Conservation (phyloP, 139 green algal genomes). For the Protoeuglena noctilucae region DNA sequence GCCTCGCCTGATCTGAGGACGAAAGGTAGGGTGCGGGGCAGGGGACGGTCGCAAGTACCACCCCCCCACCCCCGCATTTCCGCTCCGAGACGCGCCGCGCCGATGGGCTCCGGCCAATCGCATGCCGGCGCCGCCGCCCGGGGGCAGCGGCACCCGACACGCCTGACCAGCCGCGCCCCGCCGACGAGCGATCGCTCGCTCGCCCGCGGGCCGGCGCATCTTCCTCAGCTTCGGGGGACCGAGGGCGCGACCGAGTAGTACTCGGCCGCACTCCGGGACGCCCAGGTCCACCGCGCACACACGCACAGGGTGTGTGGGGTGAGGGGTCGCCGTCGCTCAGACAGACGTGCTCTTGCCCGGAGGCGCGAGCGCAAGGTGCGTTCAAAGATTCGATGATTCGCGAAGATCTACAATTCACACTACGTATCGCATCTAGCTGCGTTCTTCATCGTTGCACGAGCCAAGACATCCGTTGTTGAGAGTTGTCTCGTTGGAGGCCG, state of each 20-base stretch:
- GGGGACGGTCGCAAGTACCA: too few species aligned
- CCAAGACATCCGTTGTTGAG: conserved; percentile 77
- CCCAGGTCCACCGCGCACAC: conserved; percentile 22
- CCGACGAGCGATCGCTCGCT: background rate
- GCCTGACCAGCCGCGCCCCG: too few species aligned
- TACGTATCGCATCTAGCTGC: conserved; percentile 89
- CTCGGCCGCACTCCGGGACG: too few species aligned
- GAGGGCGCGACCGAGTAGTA: too few species aligned
- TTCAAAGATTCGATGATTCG: conserved; percentile 90
- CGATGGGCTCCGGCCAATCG: too few species aligned
- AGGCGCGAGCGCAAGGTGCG: conserved; percentile 70
- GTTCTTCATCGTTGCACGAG: conserved; percentile 83
- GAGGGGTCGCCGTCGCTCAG: conserved; percentile 58
- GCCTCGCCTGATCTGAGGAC: conserved; percentile 76
- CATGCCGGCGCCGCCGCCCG: too few species aligned
- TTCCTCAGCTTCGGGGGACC: too few species aligned
- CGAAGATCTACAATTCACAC: conserved; percentile 85
- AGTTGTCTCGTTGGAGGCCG: conserved; percentile 44
- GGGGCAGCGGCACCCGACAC: too few species aligned
- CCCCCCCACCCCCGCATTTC: too few species aligned
- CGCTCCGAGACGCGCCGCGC: too few species aligned
- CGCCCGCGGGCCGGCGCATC: too few species aligned
- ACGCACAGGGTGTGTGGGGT: conserved; percentile 10
- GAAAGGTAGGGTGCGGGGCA: too few species aligned
- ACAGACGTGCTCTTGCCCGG: conserved; percentile 67